phyloP scores from a whole-genome alignment of 768 basidiomycete species.

The Leccinum uliginosum region DNA sequence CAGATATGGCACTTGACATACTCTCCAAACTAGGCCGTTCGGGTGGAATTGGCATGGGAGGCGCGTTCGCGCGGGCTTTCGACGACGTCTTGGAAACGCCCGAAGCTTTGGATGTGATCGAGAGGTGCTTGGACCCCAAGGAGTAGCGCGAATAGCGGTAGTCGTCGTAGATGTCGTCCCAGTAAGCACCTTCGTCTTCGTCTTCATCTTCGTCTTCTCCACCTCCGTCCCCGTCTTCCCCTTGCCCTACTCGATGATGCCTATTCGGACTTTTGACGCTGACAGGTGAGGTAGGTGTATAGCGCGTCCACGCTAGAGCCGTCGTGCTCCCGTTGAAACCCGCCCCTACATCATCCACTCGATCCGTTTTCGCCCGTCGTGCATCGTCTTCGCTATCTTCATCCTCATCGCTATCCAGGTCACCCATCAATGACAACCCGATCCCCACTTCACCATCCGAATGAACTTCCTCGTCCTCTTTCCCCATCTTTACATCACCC shows the following conservation, averaged over 20 bases:
- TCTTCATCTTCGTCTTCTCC: constrained; percentile 19
- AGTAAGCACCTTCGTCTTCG: constrained; percentile 38
- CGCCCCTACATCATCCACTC: constrained; percentile 1
- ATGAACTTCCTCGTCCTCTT: constrained; percentile 23
- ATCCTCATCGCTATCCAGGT: constrained; percentile 33
- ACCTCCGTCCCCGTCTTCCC: constrained; percentile 6
- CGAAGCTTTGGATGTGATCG: constrained; percentile 19
- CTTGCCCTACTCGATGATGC: constrained; percentile 3
- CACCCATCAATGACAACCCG: constrained; percentile 61
- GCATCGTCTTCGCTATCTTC: constrained; percentile 8
- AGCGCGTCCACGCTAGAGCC: constrained; percentile 28
- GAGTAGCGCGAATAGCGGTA: constrained; percentile 71
- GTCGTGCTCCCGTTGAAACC: constrained; percentile 2
- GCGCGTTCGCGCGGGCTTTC: constrained; percentile 18
- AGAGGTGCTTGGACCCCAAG: constrained; percentile 33
- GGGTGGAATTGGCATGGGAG: constrained; percentile 25
- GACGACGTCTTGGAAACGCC: constrained; percentile 26
- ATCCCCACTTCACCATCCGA: constrained; percentile 67
- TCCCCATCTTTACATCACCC: background rate
- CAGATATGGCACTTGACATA: constrained; percentile 14
- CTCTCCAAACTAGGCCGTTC: constrained; percentile 29
- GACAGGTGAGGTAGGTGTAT: constrained; percentile 23
- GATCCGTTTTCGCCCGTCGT: constrained; percentile 5
- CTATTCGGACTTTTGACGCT: constrained; percentile 1
- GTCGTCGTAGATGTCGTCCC: constrained; percentile 82